Base-by-base conservation (phyloP, 495 filamentous ascomycete species). In the Xylaria curta region DNA sequence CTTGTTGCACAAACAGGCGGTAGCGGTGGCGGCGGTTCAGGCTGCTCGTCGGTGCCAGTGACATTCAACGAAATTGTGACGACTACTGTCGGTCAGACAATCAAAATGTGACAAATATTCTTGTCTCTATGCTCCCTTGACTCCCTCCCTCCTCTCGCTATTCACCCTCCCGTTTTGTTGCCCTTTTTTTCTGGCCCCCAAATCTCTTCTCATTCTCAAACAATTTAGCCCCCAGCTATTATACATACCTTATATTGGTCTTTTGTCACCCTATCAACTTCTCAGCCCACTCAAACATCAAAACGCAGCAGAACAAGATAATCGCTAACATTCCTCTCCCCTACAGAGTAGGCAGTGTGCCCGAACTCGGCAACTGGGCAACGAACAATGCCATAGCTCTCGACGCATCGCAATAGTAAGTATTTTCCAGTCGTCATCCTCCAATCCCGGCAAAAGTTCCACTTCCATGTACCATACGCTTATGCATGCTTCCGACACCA, bases 341-440 rank as follows among this genome's bases (percentile, higher is more conserved):
- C 75, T 87, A 85, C 72, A 73, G 92, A 4, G 81, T 84, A 0
- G 91, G 91, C 12, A 87, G 83, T 33, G 82, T 87, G 62, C 61
- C 82, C 0, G 80, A 79, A 36, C 84, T 93, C 21, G 91, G 90
- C 8, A 79, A 73, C 74, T 92, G 90, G 90, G 77, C 85, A 66
- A 79, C 86, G 0, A 71, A 59, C 64, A 80, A 76, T 26, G 89
- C 85, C 0, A 59, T 91, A 0, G 73, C 87, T 0, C 81, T 93
- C 36, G 84, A 80, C 40, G 84, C 90, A 1, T 78, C 75, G 33
- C 67, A 81, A 9, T 93, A 92, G 58, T 60, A 40, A 38, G 58
- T 38, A 21, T 60, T 7, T 4, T 19, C 31, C 7, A 19, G 24
- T 60, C 33, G 31, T 21, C 6, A 36, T 19, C 21, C 17, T 33